Base-by-base conservation (phyloP, 2,329 filamentous ascomycete genomes). In the Hirsutella thompsonii region DNA sequence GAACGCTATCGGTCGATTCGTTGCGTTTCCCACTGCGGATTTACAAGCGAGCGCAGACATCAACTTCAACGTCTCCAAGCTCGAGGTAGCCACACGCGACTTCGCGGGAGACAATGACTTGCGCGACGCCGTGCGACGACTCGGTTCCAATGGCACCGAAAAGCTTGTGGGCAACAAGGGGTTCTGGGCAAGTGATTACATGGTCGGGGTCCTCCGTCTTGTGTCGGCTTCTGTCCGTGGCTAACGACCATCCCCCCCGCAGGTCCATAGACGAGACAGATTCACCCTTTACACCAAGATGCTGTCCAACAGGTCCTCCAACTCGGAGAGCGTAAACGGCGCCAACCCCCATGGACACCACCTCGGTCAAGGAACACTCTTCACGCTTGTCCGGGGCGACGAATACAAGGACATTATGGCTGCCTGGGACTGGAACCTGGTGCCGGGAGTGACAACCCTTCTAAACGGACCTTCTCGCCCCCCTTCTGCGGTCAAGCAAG, bases 341-440 rank as follows among this genome's bases (percentile, higher is more conserved):
- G 50, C 49, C 8, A 52, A 52, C 29, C 48, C 49, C 1, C 42
- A 46, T 35, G 49, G 42, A 16, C 49, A 49, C 30, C 48, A 52
- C 37, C 44, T 52, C 20, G 49, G 50, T 18, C 50, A 52, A 37
- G 50, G 50, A 34, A 52, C 48, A 2, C 36, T 52, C 2, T 52
- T 49, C 41, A 44, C 44, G 2, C 48, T 50, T 19, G 49, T 52
- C n/a, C 39, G 42, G n/a, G 50, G 50, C 20, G 46, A 44, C 40
- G 49, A 52, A 42, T 52, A 52, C 46, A 46, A 45, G 26, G 50
- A 52, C 42, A 49, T 52, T 8, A 45, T 48, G 46, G 48, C 36
- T 14, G 44, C 48, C 2, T 50, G 49, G 49, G 49, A 52, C 45
- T 52, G 50, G 50, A 48, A 49, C 32, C 47, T 52, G 5, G 36